These are phyloP conservation scores for Arabidopsis thaliana DNA, from an alignment of 345 rosid genomes.

Conservation along the genomic window DNA sequence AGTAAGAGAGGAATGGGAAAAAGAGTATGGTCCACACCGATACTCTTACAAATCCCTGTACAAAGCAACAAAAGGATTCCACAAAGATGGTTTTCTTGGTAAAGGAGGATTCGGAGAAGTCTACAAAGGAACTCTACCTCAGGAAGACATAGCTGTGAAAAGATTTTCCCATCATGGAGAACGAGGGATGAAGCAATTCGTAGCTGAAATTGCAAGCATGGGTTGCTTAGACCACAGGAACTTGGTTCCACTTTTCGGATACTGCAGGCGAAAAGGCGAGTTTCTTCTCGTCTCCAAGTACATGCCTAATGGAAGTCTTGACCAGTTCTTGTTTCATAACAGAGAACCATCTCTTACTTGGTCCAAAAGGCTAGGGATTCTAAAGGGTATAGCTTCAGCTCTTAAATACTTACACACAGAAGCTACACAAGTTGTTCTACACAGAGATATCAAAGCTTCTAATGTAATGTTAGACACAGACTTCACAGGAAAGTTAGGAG, in stretches of 20 bases:
- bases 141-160: constrained; percentile 60
- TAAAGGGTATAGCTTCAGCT: constrained; percentile 56
- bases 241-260: constrained; percentile 55
- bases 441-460: constrained; percentile 56
- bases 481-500: constrained; percentile 54
- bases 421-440: constrained; percentile 58
- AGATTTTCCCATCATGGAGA: constrained; percentile 53
- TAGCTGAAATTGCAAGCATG: constrained; percentile 53
- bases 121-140: constrained; percentile 57
- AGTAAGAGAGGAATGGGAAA: constrained; percentile 69
- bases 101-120: constrained; percentile 70
- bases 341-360: constrained; percentile 46
- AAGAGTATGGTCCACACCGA: constrained; percentile 61
- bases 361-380: constrained; percentile 49
- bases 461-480: constrained; percentile 53
- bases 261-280: constrained; percentile 57
- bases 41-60: constrained; percentile 59
- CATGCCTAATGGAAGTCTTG: constrained; percentile 65
- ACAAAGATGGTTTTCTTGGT: constrained; percentile 52
- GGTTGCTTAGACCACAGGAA: constrained; percentile 57
- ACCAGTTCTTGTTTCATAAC: constrained; percentile 48
- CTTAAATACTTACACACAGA: constrained; percentile 55
- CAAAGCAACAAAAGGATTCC: constrained; percentile 68
- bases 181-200: constrained; percentile 60
- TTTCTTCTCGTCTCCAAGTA: constrained; percentile 57